These are phyloP conservation scores for Citrus reticulata DNA, from an alignment of 345 rosid species.

Conservation along the genomic window DNA sequence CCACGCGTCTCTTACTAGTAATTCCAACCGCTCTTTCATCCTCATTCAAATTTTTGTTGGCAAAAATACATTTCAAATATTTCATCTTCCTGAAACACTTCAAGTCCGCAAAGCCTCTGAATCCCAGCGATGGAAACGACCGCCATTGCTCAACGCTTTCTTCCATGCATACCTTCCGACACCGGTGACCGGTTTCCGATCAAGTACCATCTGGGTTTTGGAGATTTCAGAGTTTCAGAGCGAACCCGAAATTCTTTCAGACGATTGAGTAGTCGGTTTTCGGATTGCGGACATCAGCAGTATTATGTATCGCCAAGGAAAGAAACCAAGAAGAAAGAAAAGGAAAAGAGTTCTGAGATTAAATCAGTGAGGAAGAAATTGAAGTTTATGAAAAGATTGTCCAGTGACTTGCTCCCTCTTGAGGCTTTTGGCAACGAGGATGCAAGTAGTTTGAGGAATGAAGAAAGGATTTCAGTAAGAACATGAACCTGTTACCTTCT, in stretches of 20 bases:
- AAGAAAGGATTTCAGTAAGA: slow-evolving; percentile 1
- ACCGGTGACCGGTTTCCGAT: neutral
- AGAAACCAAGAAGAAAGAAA: neutral
- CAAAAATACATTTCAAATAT: neutral
- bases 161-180: neutral
- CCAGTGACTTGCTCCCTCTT: slow-evolving; percentile 5
- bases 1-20: neutral
- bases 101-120: neutral
- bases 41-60: neutral
- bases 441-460: neutral
- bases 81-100: neutral
- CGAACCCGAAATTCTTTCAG: neutral
- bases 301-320: slow-evolving; percentile 1
- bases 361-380: slow-evolving; percentile 17
- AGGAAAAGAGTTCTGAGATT: slow-evolving; percentile 14
- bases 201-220: neutral
- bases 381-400: slow-evolving; percentile 22
- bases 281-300: slow-evolving; percentile 11
- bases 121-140: slow-evolving; percentile 4
- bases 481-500: neutral
- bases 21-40: neutral
- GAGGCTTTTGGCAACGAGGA: neutral
- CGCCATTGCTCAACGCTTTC: neutral
- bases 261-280: neutral
- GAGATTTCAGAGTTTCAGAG: slow-evolving; percentile 1